These are phyloP conservation scores for Chaetomidium leptoderma DNA, from an alignment of 495 filamentous ascomycete species.

Conservation along the genomic window DNA sequence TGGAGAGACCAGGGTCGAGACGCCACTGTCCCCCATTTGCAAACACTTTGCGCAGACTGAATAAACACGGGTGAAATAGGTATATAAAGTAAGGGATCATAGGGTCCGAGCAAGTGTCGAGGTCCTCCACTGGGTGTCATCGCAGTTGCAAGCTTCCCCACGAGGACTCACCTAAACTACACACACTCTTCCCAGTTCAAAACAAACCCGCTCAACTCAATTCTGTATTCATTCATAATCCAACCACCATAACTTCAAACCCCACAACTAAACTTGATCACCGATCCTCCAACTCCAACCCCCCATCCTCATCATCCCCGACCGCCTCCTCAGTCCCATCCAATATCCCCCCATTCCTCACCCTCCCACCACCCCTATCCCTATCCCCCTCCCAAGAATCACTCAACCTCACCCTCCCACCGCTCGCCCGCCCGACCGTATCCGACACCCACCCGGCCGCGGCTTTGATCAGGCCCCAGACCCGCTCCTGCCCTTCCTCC, in stretches of 20 bases:
- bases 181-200: background rate
- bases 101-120: too few species aligned
- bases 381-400: conserved; percentile 31
- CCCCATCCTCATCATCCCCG: conserved; percentile 44
- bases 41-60: too few species aligned
- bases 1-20: too few species aligned
- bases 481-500: conserved; percentile 54
- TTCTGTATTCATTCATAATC: background rate
- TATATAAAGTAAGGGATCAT: too few species aligned
- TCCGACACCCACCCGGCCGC: conserved; percentile 54
- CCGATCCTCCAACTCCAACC: conserved; percentile 58
- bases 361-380: background rate
- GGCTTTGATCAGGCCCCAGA: conserved; percentile 63
- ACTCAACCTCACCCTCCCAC: conserved; percentile 48
- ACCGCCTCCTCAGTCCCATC: conserved; percentile 59
- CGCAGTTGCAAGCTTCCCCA: too few species aligned
- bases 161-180: too few species aligned
- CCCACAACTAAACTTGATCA: background rate
- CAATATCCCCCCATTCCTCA: conserved; percentile 43
- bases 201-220: background rate
- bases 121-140: too few species aligned
- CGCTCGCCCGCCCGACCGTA: conserved; percentile 44
- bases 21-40: too few species aligned
- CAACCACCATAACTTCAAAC: background rate
- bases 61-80: too few species aligned